Evolutionary conservation across 2,329 filamentous ascomycete genomes (phyloP).

Genomic region (Xylaria sp.): DNA sequence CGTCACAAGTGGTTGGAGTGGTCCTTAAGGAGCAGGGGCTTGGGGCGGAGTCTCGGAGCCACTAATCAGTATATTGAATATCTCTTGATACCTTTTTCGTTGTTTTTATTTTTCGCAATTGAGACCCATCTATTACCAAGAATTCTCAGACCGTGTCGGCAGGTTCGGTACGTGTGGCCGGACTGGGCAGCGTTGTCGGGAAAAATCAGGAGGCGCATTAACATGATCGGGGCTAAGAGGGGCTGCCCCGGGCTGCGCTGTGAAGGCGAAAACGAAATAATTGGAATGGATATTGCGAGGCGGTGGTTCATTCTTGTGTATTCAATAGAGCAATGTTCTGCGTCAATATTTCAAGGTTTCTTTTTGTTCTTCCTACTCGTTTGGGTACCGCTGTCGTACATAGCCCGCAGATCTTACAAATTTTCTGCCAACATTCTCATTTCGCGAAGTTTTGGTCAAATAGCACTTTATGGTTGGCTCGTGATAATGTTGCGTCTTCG

Average conservation of each 20-base stretch:
- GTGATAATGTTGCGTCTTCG: not conserved
- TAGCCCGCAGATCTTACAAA: not conserved
- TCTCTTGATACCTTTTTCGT: conserved; percentile 36
- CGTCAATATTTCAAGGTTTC: conserved; percentile 26
- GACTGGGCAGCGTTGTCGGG: conserved; percentile 17
- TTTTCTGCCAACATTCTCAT: not conserved
- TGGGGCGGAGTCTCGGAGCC: conserved; percentile 36
- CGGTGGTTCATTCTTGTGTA: conserved; percentile 36
- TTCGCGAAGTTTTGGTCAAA: not conserved
- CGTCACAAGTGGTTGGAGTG: conserved; percentile 18
- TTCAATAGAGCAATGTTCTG: conserved; percentile 37
- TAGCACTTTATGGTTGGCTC: too few species aligned
- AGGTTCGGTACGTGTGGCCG: conserved; percentile 24
- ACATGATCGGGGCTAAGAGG: conserved; percentile 20
- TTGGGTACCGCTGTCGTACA: not conserved
- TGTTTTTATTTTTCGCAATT: conserved; percentile 12
- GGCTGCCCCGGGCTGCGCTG: conserved; percentile 22
- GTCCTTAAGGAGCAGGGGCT: conserved; percentile 17
- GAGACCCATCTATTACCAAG: conserved; percentile 21
- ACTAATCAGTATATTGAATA: conserved; percentile 39
- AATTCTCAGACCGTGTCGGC: conserved; percentile 22
- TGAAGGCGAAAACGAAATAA: conserved; percentile 34
- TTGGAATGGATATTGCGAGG: conserved; percentile 28
- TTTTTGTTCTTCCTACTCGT: not conserved
- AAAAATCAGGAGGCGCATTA: conserved; percentile 25